Conservation (phyloP, 2,329 filamentous ascomycete genomes). For the Fusarium compactum region DNA sequence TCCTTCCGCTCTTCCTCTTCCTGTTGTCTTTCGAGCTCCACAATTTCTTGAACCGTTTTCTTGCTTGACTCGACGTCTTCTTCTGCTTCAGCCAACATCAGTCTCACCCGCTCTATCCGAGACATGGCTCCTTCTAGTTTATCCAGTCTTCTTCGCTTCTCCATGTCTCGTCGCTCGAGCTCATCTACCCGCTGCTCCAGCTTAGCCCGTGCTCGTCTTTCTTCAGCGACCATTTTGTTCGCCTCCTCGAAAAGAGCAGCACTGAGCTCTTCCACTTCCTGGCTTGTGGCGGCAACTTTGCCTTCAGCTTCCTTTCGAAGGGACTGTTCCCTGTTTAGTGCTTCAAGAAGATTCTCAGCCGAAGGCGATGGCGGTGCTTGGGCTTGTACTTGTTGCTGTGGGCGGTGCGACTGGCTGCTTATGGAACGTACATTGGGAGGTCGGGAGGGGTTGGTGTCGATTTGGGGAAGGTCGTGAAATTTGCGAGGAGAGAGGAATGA, state of each 20-base stretch:
- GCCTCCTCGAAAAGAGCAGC: slow-evolving; percentile 83
- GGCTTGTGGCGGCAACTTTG: slow-evolving; percentile 71
- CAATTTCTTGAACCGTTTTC: slow-evolving; percentile 33
- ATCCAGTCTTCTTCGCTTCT: slow-evolving; percentile 77
- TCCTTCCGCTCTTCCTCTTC: slow-evolving; percentile 33
- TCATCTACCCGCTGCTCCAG: slow-evolving; percentile 77
- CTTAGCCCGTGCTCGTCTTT: slow-evolving; percentile 76
- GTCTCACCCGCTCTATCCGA: slow-evolving; percentile 77
- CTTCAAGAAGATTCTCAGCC: slow-evolving; percentile 68
- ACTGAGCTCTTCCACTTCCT: slow-evolving; percentile 83
- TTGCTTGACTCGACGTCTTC: slow-evolving; percentile 40
- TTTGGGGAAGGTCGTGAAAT: slow-evolving; percentile 52
- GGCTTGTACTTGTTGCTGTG: slow-evolving; percentile 9
- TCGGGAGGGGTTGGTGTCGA: slow-evolving; percentile 35
- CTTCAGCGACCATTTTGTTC: slow-evolving; percentile 87
- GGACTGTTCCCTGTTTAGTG: slow-evolving; percentile 74
- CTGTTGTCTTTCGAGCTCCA: slow-evolving; percentile 35
- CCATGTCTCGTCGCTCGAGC: slow-evolving; percentile 76
- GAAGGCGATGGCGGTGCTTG: slow-evolving; percentile 45
- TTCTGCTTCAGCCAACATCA: slow-evolving; percentile 62
- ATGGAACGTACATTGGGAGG: slow-evolving; percentile 30
- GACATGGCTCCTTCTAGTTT: slow-evolving; percentile 77
- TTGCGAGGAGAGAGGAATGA: slow-evolving; percentile 61
- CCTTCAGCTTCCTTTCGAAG: slow-evolving; percentile 77
- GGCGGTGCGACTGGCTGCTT: slow-evolving; percentile 35